Evolutionary conservation across 2,329 filamentous ascomycete genomes (phyloP).

Genomic region (Sclerotiophoma versabilis): DNA sequence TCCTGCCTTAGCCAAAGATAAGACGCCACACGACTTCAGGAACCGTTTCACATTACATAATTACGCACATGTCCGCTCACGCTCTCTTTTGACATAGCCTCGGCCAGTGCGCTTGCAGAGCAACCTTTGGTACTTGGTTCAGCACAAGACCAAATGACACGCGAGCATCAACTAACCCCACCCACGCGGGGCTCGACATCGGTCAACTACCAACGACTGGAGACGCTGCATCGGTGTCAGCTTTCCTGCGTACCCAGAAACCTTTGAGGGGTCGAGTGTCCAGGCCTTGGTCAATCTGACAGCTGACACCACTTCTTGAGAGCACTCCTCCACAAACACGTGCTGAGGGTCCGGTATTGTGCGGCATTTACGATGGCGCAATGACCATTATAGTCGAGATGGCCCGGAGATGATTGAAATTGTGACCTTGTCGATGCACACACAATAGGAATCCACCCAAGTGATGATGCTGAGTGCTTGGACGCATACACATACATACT

Average conservation of each 20-base stretch:
- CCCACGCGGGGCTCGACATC: conserved; percentile 14
- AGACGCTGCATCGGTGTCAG: neutral
- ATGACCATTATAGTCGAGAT: conserved; percentile 1
- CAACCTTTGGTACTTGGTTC: conserved; percentile 2
- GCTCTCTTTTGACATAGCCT: neutral
- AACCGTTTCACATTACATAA: conserved; percentile 6
- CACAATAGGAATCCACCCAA: neutral
- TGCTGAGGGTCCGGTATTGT: neutral
- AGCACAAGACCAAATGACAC: conserved; percentile 7
- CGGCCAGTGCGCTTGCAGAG: neutral
- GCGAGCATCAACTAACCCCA: conserved; percentile 10
- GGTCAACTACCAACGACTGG: conserved; percentile 4
- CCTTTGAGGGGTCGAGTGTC: neutral
- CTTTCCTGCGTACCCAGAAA: neutral
- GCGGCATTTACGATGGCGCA: conserved; percentile 3
- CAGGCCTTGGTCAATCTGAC: neutral
- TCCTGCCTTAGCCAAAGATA: conserved; percentile 18
- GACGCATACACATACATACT: no score
- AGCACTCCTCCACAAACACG: neutral
- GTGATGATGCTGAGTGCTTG: no score
- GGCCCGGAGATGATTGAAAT: no score
- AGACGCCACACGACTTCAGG: conserved; percentile 13
- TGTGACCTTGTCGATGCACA: neutral
- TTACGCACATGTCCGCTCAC: conserved; percentile 5
- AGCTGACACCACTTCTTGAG: neutral